Base-by-base conservation (phyloP, 129 eudicot species). In the Flaveria ramosissima region DNA sequence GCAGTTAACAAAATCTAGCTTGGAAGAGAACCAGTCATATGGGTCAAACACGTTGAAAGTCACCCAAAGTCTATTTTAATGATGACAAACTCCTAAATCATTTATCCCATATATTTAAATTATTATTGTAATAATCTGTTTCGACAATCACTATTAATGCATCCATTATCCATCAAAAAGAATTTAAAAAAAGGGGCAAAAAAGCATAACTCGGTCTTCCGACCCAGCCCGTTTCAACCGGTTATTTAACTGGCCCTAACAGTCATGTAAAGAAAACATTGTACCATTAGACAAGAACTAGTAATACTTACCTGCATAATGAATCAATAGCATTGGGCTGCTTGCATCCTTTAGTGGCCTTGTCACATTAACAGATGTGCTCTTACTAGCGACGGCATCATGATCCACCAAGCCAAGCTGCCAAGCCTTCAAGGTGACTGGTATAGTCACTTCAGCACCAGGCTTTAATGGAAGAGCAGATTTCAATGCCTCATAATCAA, bases 351-450 rank as follows among this genome's bases (percentile, higher is more conserved):
- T 94, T 23, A 85, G 45, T 61, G 86, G 93, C 83, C 87, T 89
- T n/a, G 68, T 88, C 56, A 75, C 50, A 71, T 62, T 85, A 70
- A 84, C 93, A 73, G 81, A 52, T n/a, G 84, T 9, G 70, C 81
- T 77, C 82, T 78, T 92, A 78, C 88, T 72, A 36, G 80, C 86
- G 21, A 20, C 20, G 70, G 74, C 55, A 80, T 90, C 98, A 72
- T 75, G 45, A 77, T 93, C 98, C 84, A 75, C 15, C 64, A 86
- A 68, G 5, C 93, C 80, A 47, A 91, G 96, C 81, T 85, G 96
- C 98, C 98, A 94, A 50, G 98, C 98, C 82, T 86, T 94, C 70
- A 94, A 67, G 47, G 93, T 94, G 10, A 94, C 88, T 43, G 90
- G 93, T 81, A 94, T 86, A 0, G 89, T 91, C 73, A 94, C 91